Conservation (phyloP, 2,329 filamentous ascomycete species). For the Paecilomyces sp. region DNA sequence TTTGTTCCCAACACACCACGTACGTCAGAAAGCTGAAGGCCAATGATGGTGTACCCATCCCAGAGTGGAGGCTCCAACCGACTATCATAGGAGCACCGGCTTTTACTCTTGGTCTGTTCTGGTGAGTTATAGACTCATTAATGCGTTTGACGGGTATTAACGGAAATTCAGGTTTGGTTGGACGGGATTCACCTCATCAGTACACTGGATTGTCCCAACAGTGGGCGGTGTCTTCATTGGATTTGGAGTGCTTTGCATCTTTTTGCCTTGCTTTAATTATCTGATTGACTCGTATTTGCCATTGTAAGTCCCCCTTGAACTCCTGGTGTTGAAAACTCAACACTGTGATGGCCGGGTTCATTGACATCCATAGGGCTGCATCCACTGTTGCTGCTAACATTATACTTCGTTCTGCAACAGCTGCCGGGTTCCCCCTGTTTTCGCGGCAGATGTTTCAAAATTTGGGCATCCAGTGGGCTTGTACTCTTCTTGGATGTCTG, state of each 20-base stretch:
- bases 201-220: conserved; percentile 30
- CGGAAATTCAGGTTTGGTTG: conserved; percentile 20
- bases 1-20: conserved; percentile 15
- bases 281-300: conserved; percentile 33
- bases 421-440: conserved; percentile 30
- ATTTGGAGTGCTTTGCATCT: conserved; percentile 25
- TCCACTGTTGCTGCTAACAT: conserved; percentile 33
- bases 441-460: conserved; percentile 30
- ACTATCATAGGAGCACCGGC: conserved; percentile 22
- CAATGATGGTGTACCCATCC: conserved; percentile 21
- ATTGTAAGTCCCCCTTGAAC: conserved; percentile 23
- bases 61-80: conserved; percentile 26
- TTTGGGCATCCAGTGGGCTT: conserved; percentile 31
- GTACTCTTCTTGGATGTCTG: conserved; percentile 30
- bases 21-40: conserved; percentile 23
- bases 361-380: conserved; percentile 19
- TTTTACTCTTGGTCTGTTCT: conserved; percentile 30
- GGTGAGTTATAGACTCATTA: not conserved
- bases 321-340: too few relatives aligned
- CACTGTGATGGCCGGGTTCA: not conserved
- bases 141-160: not conserved
- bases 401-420: conserved; percentile 28
- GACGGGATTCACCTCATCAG: conserved; percentile 23
- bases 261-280: conserved; percentile 27
- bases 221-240: conserved; percentile 23